A percentile compares a stretch with the other conserved stretches of the same genome.
These are phyloP conservation scores for Collariella sp. DNA, from an alignment of 495 filamentous ascomycete species.

Conservation along the genomic window DNA sequence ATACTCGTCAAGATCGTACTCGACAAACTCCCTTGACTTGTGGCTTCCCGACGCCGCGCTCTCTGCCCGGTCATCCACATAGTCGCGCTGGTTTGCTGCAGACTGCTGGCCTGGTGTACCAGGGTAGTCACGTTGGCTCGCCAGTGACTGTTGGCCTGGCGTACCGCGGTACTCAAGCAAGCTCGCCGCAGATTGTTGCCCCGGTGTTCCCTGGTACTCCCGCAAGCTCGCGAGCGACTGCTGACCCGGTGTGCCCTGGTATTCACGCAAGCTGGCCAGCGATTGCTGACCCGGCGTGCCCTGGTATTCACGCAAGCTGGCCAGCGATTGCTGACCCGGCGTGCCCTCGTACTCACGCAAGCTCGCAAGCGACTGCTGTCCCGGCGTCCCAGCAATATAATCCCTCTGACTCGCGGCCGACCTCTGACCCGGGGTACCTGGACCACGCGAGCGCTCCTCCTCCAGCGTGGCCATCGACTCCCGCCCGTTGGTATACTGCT, in stretches of 20 bases:
- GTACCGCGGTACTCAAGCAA: no score
- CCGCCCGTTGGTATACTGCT: conserved; percentile 26
- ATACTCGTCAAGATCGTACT: conserved; percentile 47
- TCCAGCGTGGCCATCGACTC: conserved; percentile 32
- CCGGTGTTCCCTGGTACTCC: no score
- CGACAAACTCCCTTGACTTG: conserved; percentile 24
- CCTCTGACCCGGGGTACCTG: conserved; percentile 31
- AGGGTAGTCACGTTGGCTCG: no score
- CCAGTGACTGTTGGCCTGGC: no score
- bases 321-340: no score
- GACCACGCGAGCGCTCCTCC: conserved; percentile 20
- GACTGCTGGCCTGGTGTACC: no score
- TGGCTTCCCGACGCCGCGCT: conserved; percentile 25
- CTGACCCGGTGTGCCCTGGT: no score
- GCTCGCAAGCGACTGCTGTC: conserved; percentile 12
- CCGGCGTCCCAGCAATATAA: conserved; percentile 10
- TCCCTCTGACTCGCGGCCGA: conserved; percentile 27
- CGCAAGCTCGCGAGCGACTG: no score
- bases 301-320: no score
- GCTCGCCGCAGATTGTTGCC: no score
- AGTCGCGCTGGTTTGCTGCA: conserved; percentile 23
- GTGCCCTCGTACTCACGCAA: conserved; percentile 20
- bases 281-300: no score
- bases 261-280: no score
- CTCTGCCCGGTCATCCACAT: conserved; percentile 23